Evolutionary conservation across 2,329 filamentous ascomycete species (phyloP).

Genomic region (Ascochyta pisi): DNA sequence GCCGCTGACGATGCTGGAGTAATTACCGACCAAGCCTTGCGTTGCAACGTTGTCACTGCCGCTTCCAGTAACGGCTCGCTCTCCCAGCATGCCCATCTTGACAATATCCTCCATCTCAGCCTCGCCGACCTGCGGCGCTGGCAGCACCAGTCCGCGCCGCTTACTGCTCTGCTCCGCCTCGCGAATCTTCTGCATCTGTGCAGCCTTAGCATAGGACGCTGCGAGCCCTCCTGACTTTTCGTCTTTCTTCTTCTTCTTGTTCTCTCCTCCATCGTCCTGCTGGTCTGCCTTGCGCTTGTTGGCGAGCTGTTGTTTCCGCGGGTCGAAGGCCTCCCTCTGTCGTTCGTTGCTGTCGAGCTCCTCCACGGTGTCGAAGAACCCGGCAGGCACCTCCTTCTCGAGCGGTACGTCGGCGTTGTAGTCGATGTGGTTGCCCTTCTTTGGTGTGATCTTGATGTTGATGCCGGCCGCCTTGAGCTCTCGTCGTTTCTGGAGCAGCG

Average conservation of each 20-base stretch:
- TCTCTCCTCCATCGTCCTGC: constrained; percentile 77
- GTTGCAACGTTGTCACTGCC: constrained; percentile 85
- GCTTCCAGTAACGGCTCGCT: constrained; percentile 79
- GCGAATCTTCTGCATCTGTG: constrained; percentile 90
- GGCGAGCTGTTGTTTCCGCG: constrained; percentile 85
- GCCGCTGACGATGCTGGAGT: constrained; percentile 77
- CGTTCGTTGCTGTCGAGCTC: constrained; percentile 82
- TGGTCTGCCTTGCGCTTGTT: constrained; percentile 93
- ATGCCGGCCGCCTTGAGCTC: constrained; percentile 98
- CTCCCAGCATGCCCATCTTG: constrained; percentile 96
- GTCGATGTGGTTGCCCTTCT: constrained; percentile 97
- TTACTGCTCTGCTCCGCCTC: constrained; percentile 98
- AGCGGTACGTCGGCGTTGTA: constrained; percentile 99
- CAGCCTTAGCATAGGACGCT: constrained; percentile 89
- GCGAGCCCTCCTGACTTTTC: constrained; percentile 77
- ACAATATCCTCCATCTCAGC: constrained; percentile 95
- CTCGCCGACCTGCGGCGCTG: constrained; percentile 90
- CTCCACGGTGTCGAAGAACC: constrained; percentile 92
- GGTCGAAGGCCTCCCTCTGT: constrained; percentile 85
- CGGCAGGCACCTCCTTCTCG: constrained; percentile 85
- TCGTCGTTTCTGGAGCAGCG: constrained; percentile 89
- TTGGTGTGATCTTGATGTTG: constrained; percentile 92
- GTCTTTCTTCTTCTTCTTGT: constrained; percentile 87
- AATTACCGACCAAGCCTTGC: constrained; percentile 84
- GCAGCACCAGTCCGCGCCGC: constrained; percentile 80